These are phyloP conservation scores for Phylloporus sp. DNA, from an alignment of 768 basidiomycete genomes.

Conservation along the genomic window DNA sequence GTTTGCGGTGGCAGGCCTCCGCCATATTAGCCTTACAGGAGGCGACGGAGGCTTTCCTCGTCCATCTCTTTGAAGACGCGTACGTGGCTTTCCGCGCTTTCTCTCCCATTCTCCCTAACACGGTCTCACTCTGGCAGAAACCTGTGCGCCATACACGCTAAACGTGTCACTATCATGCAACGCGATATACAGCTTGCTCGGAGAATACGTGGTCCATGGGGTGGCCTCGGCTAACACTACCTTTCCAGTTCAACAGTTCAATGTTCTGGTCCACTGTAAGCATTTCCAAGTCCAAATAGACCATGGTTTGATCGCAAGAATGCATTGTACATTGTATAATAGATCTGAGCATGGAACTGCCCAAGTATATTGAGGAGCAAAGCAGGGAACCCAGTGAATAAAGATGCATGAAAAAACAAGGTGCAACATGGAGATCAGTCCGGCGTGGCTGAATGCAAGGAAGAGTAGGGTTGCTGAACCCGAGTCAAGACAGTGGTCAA, in stretches of 20 bases:
- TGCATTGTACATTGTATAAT: slow-evolving; percentile 28
- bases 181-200: slow-evolving; percentile 95
- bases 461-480: slow-evolving; percentile 4
- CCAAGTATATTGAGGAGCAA: slow-evolving; percentile 10
- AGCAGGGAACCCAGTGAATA: slow-evolving; percentile 5
- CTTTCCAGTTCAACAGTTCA: neutral
- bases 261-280: neutral
- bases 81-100: slow-evolving; percentile 43
- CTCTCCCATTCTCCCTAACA: neutral
- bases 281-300: neutral
- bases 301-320: slow-evolving; percentile 7
- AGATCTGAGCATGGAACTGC: slow-evolving; percentile 14
- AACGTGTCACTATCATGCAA: slow-evolving; percentile 97
- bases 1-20: slow-evolving; percentile 91
- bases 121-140: slow-evolving; percentile 56
- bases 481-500: slow-evolving; percentile 15
- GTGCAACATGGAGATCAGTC: slow-evolving; percentile 14
- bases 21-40: slow-evolving; percentile 94
- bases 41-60: slow-evolving; percentile 91
- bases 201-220: slow-evolving; percentile 90
- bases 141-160: slow-evolving; percentile 95
- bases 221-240: slow-evolving; percentile 52
- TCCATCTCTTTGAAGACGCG: slow-evolving; percentile 98
- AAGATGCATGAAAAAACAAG: slow-evolving; percentile 9
- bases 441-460: slow-evolving; percentile 13